A percentile compares a stretch with the other conserved stretches of the same genome.
Evolutionary conservation across 768 basidiomycete species (phyloP).

Genomic region (Lactifluus piperatus): DNA sequence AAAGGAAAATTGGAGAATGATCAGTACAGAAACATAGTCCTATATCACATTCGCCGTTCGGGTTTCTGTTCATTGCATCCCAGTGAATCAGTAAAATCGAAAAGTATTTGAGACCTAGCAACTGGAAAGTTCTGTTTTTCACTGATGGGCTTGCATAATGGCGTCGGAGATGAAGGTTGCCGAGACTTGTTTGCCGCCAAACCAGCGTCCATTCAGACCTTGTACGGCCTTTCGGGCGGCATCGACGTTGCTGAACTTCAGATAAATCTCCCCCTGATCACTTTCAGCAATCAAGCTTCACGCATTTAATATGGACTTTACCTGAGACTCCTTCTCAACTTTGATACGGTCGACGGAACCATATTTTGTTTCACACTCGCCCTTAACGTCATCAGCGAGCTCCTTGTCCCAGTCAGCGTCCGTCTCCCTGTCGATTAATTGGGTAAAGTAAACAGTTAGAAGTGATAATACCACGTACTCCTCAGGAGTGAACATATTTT

Average conservation of each 20-base stretch:
- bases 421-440: slow-evolving; percentile 58
- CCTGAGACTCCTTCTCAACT: slow-evolving; percentile 90
- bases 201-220: slow-evolving; percentile 94
- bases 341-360: slow-evolving; percentile 83
- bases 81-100: slow-evolving; percentile 21
- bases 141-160: slow-evolving; percentile 88
- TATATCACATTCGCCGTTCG: slow-evolving; percentile 14
- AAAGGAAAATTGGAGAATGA: slow-evolving; percentile 13
- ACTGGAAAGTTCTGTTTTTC: slow-evolving; percentile 22
- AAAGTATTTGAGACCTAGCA: slow-evolving; percentile 16
- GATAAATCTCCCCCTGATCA: slow-evolving; percentile 87
- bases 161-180: slow-evolving; percentile 89
- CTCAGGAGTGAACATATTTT: slow-evolving; percentile 97
- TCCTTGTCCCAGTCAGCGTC: slow-evolving; percentile 96
- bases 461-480: slow-evolving; percentile 47
- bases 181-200: slow-evolving; percentile 84
- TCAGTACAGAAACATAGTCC: slow-evolving; percentile 21
- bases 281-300: not conserved
- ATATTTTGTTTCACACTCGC: slow-evolving; percentile 88
- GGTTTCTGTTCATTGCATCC: slow-evolving; percentile 14
- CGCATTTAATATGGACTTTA: slow-evolving; percentile 30
- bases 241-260: slow-evolving; percentile 79
- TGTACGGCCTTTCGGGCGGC: slow-evolving; percentile 77
- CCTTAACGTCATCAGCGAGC: slow-evolving; percentile 91
- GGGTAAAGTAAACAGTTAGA: not conserved